phyloP scores from a whole-genome alignment of 2,329 filamentous ascomycete species.

The Orbilia javanica region DNA sequence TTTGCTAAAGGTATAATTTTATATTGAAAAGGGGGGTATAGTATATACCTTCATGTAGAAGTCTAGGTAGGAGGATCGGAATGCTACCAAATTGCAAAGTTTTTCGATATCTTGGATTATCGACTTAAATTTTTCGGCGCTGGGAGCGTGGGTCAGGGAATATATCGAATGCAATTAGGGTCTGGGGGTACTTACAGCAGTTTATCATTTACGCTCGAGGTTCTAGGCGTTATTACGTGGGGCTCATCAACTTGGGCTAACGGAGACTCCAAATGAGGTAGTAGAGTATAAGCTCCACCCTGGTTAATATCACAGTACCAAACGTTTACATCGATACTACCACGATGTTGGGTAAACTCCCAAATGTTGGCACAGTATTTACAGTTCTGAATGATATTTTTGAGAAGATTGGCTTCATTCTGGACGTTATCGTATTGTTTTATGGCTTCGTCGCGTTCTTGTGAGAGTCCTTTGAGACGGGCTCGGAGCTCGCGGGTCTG shows the following conservation, averaged over 20 bases:
- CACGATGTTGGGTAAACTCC: slow-evolving; percentile 10
- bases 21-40: not conserved
- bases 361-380: not conserved
- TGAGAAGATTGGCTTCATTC: not conserved
- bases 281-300: not conserved
- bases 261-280: not conserved
- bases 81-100: slow-evolving; percentile 3
- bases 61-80: not conserved
- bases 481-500: not conserved
- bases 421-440: not conserved
- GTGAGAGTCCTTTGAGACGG: not conserved
- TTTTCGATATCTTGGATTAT: slow-evolving; percentile 16
- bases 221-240: no score
- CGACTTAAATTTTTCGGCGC: not conserved
- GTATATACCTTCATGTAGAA: slow-evolving; percentile 8
- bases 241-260: not conserved
- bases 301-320: slow-evolving; percentile 5
- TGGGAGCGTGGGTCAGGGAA: not conserved
- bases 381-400: slow-evolving; percentile 2
- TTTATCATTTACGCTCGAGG: not conserved
- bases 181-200: not conserved
- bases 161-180: not conserved
- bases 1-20: no score
- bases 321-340: slow-evolving; percentile 5
- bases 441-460: not conserved